Conservation (phyloP, 192 early-diverging fungal species). For the Coemansia sp. region DNA sequence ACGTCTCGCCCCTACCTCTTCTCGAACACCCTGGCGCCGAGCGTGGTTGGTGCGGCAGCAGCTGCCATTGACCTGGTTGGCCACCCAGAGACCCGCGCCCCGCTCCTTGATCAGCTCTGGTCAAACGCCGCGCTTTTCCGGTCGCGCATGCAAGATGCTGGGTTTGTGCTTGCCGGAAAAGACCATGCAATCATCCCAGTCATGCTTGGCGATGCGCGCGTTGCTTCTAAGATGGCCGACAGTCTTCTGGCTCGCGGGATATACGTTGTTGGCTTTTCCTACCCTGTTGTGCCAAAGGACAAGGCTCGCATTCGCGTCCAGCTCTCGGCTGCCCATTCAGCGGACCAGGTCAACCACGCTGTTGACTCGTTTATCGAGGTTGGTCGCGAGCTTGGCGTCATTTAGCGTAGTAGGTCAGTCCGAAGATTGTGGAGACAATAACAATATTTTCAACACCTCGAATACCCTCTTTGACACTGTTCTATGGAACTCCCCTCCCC, state of each 20-base stretch:
- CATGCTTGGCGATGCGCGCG: constrained; percentile 59
- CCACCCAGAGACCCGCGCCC: constrained; percentile 36
- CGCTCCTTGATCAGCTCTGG: constrained; percentile 59
- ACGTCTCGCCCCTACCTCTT: constrained; percentile 60
- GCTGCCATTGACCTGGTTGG: constrained; percentile 58
- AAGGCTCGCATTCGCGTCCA: constrained; percentile 61
- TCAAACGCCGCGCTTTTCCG: constrained; percentile 65
- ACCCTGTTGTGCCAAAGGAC: constrained; percentile 60
- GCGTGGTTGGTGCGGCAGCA: constrained; percentile 56
- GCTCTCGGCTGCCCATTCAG: constrained; percentile 56
- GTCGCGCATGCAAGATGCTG: constrained; percentile 58
- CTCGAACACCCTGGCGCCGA: constrained; percentile 60
- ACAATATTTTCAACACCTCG: no score
- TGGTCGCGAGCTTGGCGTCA: constrained; percentile 45
- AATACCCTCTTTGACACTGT: no score
- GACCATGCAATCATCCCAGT: constrained; percentile 62
- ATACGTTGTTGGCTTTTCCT: constrained; percentile 64
- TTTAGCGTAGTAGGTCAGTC: constrained; percentile 6
- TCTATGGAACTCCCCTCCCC: no score
- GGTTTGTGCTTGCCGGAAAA: constrained; percentile 65
- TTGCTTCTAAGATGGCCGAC: constrained; percentile 57
- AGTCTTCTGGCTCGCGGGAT: constrained; percentile 55
- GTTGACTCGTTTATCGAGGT: constrained; percentile 59
- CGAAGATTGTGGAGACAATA: no score
- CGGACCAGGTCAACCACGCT: constrained; percentile 54